These are phyloP conservation scores for Barnettozyma salicaria DNA, from an alignment of 805 yeast species.

Conservation along the genomic window DNA sequence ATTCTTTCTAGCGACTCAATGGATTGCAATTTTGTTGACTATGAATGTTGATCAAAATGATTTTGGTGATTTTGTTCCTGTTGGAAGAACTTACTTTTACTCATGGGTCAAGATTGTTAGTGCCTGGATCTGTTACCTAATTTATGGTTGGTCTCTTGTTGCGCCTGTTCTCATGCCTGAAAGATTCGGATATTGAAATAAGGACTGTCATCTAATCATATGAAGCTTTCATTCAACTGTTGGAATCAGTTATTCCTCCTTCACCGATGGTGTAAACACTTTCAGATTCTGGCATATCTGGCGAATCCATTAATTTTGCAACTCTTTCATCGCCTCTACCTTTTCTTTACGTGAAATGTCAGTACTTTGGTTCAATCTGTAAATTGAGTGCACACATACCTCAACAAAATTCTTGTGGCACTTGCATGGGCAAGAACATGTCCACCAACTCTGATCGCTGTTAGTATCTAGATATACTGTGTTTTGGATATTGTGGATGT, in stretches of 20 bases:
- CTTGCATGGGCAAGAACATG: conserved; percentile 79
- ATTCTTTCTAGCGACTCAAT: conserved; percentile 92
- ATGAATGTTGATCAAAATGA: conserved; percentile 83
- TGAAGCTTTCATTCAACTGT: too few species aligned
- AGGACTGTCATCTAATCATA: too few species aligned
- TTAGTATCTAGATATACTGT: conserved; percentile 1
- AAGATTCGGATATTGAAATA: conserved; percentile 53
- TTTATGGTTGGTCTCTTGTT: conserved; percentile 85
- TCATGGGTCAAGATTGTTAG: conserved; percentile 91
- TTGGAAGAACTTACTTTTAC: conserved; percentile 92
- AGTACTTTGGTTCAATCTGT: neutral
- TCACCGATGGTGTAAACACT: conserved; percentile 68
- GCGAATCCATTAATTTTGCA: conserved; percentile 74
- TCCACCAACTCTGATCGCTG: conserved; percentile 51
- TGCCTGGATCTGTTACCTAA: conserved; percentile 83
- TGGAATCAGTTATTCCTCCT: conserved; percentile 56
- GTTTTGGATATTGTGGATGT: neutral
- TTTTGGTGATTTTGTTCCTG: conserved; percentile 88
- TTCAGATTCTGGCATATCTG: conserved; percentile 77
- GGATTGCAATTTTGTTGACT: conserved; percentile 89
- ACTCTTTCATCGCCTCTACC: conserved; percentile 79
- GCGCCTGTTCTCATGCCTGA: conserved; percentile 94
- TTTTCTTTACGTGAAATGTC: conserved; percentile 38
- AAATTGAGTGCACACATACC: conserved; percentile 13
- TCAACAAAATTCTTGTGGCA: conserved; percentile 63